A percentile compares a stretch with the other conserved stretches of the same genome.
phyloP scores from a whole-genome alignment of 2,329 filamentous ascomycete species.

The Trichothecium roseum region DNA sequence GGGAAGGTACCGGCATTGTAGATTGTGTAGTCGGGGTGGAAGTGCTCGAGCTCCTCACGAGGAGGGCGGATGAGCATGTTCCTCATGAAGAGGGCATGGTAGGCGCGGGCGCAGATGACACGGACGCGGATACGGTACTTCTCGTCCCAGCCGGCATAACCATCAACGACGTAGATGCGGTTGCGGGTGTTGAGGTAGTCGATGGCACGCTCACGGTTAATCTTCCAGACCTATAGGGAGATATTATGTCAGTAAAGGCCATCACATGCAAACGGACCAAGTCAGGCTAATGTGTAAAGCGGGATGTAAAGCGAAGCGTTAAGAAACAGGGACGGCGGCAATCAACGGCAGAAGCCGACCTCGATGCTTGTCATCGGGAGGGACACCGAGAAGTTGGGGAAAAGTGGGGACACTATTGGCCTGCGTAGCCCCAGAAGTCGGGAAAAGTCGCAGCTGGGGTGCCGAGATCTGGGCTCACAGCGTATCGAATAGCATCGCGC shows the following conservation, averaged over 20 bases:
- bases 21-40: constrained; percentile 99
- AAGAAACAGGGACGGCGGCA: too few species aligned
- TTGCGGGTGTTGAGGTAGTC: constrained; percentile 99
- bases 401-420: neutral
- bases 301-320: constrained; percentile 1
- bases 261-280: neutral
- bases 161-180: constrained; percentile 97
- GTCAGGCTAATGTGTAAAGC: too few species aligned
- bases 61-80: constrained; percentile 99
- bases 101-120: constrained; percentile 95
- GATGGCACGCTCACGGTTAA: constrained; percentile 96
- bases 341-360: neutral
- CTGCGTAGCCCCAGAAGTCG: constrained; percentile 7
- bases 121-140: constrained; percentile 96
- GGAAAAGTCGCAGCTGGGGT: constrained; percentile 12
- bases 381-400: neutral
- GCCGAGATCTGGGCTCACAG: constrained; percentile 11
- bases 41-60: constrained; percentile 85
- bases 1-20: constrained; percentile 99
- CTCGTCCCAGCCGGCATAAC: constrained; percentile 96
- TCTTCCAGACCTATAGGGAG: constrained; percentile 81
- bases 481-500: too few species aligned
- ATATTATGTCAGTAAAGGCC: constrained; percentile 17
- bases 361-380: too few species aligned
- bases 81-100: constrained; percentile 99